These are phyloP conservation scores for Boeremia exigua DNA, from an alignment of 2,329 filamentous ascomycete species.

Conservation along the genomic window DNA sequence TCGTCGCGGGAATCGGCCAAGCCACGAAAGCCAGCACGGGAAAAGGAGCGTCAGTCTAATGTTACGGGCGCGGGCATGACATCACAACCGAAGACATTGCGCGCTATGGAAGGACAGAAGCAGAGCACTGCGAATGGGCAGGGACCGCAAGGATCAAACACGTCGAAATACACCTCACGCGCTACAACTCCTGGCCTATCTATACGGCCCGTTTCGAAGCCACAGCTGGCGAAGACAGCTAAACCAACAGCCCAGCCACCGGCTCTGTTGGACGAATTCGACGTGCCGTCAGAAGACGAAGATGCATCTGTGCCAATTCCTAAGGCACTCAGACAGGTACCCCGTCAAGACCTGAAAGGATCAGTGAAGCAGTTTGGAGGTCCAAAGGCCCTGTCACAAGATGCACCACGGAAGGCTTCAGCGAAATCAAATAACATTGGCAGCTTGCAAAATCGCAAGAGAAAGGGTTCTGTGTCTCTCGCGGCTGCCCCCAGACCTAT, in stretches of 20 bases:
- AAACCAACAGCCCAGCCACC: constrained; percentile 5
- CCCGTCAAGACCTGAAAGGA: constrained; percentile 19
- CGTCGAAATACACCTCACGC: constrained; percentile 21
- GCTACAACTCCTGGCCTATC: constrained; percentile 21
- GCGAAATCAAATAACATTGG: constrained; percentile 39
- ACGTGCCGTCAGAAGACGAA: constrained; percentile 37
- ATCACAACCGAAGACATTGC: constrained; percentile 19
- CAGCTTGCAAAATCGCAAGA: constrained; percentile 41
- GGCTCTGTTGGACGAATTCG: constrained; percentile 27
- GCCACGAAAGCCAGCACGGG: not conserved
- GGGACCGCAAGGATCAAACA: constrained; percentile 7
- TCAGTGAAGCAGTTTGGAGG: constrained; percentile 17
- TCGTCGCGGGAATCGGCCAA: constrained; percentile 9
- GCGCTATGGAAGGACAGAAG: constrained; percentile 10
- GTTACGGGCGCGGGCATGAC: not conserved
- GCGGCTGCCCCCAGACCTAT: constrained; percentile 16
- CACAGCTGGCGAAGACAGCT: not conserved
- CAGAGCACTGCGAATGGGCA: not conserved
- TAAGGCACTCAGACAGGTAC: constrained; percentile 12
- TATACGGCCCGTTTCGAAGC: not conserved
- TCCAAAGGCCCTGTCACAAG: not conserved
- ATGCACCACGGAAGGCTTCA: constrained; percentile 12
- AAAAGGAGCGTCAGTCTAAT: not conserved
- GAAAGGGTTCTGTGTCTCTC: constrained; percentile 30
- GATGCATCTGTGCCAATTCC: constrained; percentile 25